Evolutionary conservation across 2,329 filamentous ascomycete species (phyloP).

Genomic region (Colletotrichum destructivum): DNA sequence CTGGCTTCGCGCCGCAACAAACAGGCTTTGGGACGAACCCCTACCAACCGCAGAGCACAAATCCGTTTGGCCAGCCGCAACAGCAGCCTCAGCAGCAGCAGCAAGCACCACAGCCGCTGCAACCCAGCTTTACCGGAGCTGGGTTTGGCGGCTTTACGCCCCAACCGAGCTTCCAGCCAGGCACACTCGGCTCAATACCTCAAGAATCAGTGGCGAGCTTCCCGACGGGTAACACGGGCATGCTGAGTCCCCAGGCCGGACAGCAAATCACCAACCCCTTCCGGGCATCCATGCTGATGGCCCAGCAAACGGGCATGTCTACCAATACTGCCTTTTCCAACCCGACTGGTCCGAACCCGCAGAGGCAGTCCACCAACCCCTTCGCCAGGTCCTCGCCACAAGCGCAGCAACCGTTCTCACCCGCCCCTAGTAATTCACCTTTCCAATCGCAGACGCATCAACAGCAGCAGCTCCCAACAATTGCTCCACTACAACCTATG

Average conservation of each 20-base stretch:
- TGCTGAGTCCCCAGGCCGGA: slow-evolving; percentile 60
- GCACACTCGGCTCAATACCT: slow-evolving; percentile 68
- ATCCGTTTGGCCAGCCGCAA: slow-evolving; percentile 51
- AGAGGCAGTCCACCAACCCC: slow-evolving; percentile 84
- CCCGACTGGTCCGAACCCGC: slow-evolving; percentile 52
- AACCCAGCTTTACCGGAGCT: slow-evolving; percentile 74
- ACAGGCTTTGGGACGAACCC: slow-evolving; percentile 58
- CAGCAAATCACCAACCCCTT: slow-evolving; percentile 90
- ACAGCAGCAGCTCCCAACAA: slow-evolving; percentile 51
- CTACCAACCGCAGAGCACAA: slow-evolving; percentile 58
- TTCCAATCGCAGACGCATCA: slow-evolving; percentile 60
- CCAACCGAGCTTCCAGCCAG: slow-evolving; percentile 70
- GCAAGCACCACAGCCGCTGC: slow-evolving; percentile 56
- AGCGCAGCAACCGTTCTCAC: slow-evolving; percentile 54
- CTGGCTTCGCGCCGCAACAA: slow-evolving; percentile 59
- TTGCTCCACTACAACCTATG: slow-evolving; percentile 62
- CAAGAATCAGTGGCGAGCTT: slow-evolving; percentile 70
- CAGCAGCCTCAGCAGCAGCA: slow-evolving; percentile 55
- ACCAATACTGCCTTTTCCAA: slow-evolving; percentile 58
- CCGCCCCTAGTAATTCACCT: slow-evolving; percentile 53
- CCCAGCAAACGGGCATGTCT: slow-evolving; percentile 66
- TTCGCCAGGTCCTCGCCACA: slow-evolving; percentile 77
- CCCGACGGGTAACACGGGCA: slow-evolving; percentile 61
- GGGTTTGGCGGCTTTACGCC: slow-evolving; percentile 89
- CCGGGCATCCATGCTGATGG: slow-evolving; percentile 87